These are phyloP conservation scores for Aspergillus asperescens DNA, from an alignment of 495 filamentous ascomycete genomes.

Conservation along the genomic window DNA sequence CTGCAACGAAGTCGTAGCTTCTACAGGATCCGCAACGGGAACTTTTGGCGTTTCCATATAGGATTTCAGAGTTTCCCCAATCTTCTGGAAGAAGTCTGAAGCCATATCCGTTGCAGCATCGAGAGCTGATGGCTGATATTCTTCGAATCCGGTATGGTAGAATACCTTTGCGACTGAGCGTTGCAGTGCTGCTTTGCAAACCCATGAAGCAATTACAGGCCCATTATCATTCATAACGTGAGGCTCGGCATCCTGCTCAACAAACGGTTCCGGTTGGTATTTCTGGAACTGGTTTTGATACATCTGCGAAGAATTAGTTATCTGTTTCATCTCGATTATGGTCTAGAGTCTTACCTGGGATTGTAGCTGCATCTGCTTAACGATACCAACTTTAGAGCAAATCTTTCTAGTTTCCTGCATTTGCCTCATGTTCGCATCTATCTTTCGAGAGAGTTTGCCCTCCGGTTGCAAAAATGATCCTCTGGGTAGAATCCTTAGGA, in stretches of 20 bases:
- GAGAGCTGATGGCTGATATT: conserved; percentile 90
- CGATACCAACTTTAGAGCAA: conserved; percentile 89
- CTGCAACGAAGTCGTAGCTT: conserved; percentile 23
- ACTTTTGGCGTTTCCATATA: conserved; percentile 78
- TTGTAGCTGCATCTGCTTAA: conserved; percentile 99
- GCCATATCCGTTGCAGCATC: conserved; percentile 89
- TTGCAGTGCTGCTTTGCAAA: conserved; percentile 77
- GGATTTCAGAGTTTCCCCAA: conserved; percentile 68
- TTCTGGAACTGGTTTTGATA: conserved; percentile 98
- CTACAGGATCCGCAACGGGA: conserved; percentile 38
- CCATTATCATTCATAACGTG: conserved; percentile 84
- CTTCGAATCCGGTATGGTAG: conserved; percentile 95
- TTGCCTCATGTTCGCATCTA: conserved; percentile 87
- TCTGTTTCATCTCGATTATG: neutral
- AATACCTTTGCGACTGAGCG: conserved; percentile 90
- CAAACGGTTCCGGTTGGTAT: conserved; percentile 87
- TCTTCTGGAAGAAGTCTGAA: conserved; percentile 79
- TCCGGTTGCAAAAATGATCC: conserved; percentile 75
- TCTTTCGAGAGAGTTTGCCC: conserved; percentile 67
- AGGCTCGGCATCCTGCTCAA: conserved; percentile 76
- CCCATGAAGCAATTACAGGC: conserved; percentile 73
- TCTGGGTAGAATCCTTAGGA: conserved; percentile 63
- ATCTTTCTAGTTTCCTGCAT: conserved; percentile 97
- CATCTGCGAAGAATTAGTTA: conserved; percentile 51
- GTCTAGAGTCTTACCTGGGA: conserved; percentile 62